Evolutionary conservation across 306 rosid species (phyloP).

Genomic region (Dryas octopetala): DNA sequence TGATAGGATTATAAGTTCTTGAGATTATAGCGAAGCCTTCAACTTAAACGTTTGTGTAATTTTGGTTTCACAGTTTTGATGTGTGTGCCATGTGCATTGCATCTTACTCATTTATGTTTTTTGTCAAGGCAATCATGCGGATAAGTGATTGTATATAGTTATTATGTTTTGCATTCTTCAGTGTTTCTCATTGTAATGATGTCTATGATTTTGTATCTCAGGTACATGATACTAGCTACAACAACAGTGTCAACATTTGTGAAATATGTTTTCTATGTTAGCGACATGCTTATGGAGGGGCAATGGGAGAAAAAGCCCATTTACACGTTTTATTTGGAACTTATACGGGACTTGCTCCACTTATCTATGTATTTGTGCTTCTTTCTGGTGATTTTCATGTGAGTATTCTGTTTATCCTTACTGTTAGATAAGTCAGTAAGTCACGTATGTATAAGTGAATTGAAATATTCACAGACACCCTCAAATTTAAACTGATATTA

Average conservation of each 20-base stretch:
- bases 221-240: conserved; percentile 99
- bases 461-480: no score
- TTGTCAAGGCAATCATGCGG: no score
- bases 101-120: background rate
- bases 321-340: conserved; percentile 95
- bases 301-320: conserved; percentile 98
- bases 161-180: conserved; percentile 10
- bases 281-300: conserved; percentile 96
- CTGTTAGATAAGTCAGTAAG: background rate
- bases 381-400: conserved; percentile 93
- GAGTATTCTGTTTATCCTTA: conserved; percentile 40
- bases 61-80: background rate
- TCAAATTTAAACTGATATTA: no score
- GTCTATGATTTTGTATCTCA: conserved; percentile 39
- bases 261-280: conserved; percentile 87
- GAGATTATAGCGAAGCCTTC: background rate
- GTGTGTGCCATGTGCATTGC: background rate
- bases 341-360: conserved; percentile 93
- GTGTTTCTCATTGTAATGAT: conserved; percentile 18
- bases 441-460: background rate
- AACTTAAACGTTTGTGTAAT: background rate
- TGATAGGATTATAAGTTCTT: background rate
- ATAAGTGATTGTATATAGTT: conserved; percentile 7
- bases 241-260: conserved; percentile 85
- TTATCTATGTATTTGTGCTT: conserved; percentile 93